Conservation (phyloP, 495 filamentous ascomycete species). For the Penicillium nucicola region DNA sequence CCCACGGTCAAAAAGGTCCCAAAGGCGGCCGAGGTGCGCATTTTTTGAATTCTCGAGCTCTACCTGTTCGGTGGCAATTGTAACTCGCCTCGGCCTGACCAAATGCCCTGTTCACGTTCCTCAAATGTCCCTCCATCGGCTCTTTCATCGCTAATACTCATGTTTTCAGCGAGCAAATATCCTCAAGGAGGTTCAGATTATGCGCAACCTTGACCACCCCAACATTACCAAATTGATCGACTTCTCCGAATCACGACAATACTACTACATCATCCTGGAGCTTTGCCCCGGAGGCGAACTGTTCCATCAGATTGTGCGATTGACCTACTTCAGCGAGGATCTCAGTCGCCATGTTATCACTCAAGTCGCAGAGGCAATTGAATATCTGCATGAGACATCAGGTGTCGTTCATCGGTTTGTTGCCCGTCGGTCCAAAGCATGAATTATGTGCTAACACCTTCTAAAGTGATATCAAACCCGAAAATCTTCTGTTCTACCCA, state of each 20-base stretch:
- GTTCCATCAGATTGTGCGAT: slow-evolving; percentile 96
- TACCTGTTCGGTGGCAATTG: slow-evolving; percentile 12
- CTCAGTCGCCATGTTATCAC: slow-evolving; percentile 90
- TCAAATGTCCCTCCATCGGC: neutral
- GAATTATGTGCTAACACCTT: slow-evolving; percentile 6
- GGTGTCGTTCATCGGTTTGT: slow-evolving; percentile 95
- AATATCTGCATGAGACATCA: slow-evolving; percentile 90
- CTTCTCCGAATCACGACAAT: slow-evolving; percentile 89
- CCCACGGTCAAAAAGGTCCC: slow-evolving; percentile 91
- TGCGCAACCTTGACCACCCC: slow-evolving; percentile 92
- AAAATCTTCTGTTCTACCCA: slow-evolving; percentile 93
- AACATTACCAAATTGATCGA: slow-evolving; percentile 92
- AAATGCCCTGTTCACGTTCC: neutral
- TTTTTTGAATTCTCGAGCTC: slow-evolving; percentile 30
- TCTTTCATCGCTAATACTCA: slow-evolving; percentile 7
- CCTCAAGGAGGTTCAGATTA: slow-evolving; percentile 97
- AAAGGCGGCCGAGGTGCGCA: slow-evolving; percentile 96
- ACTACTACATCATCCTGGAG: slow-evolving; percentile 96
- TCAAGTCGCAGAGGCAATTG: slow-evolving; percentile 89
- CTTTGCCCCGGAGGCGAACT: slow-evolving; percentile 93
- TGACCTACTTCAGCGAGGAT: slow-evolving; percentile 98
- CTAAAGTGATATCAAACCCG: slow-evolving; percentile 92
- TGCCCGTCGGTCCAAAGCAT: slow-evolving; percentile 3
- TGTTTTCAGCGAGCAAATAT: slow-evolving; percentile 82
- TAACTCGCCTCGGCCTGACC: neutral